Percentiles rank a stretch among this genome's conserved stretches.
phyloP scores from a whole-genome alignment of 2,329 filamentous ascomycete genomes.

The Pseudogymnoascus sp. region DNA sequence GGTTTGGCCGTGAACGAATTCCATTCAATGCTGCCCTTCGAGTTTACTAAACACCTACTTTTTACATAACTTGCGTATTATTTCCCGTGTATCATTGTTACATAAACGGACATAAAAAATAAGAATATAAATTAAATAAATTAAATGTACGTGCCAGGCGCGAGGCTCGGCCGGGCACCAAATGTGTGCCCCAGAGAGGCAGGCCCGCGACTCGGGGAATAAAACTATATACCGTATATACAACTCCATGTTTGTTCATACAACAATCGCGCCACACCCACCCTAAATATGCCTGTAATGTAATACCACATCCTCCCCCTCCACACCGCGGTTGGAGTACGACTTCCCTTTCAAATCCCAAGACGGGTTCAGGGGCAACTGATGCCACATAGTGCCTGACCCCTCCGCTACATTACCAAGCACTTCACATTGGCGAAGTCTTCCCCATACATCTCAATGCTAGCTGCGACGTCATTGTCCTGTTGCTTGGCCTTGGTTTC shows the following conservation, averaged over 20 bases:
- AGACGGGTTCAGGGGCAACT: background rate
- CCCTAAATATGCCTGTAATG: background rate
- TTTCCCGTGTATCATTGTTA: no score
- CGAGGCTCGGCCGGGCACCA: background rate
- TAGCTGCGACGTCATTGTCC: constrained; percentile 68
- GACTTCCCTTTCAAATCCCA: background rate
- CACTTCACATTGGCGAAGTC: constrained; percentile 53
- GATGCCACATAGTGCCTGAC: background rate
- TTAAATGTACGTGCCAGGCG: background rate
- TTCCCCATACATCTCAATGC: constrained; percentile 63
- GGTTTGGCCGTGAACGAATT: background rate
- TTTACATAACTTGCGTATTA: background rate
- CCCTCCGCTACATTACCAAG: constrained; percentile 43
- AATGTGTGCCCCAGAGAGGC: background rate
- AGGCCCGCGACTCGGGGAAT: background rate
- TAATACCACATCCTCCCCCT: background rate
- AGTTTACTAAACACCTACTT: background rate
- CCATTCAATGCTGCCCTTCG: background rate
- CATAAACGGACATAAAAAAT: background rate
- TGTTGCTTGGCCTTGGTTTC: constrained; percentile 60
- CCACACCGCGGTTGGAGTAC: background rate
- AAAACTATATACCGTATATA: constrained; percentile 1
- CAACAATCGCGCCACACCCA: background rate
- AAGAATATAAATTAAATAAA: background rate
- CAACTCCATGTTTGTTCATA: background rate